Base-by-base conservation (phyloP, 2,329 filamentous ascomycete genomes). In the Sodiomyces alkalinus region DNA sequence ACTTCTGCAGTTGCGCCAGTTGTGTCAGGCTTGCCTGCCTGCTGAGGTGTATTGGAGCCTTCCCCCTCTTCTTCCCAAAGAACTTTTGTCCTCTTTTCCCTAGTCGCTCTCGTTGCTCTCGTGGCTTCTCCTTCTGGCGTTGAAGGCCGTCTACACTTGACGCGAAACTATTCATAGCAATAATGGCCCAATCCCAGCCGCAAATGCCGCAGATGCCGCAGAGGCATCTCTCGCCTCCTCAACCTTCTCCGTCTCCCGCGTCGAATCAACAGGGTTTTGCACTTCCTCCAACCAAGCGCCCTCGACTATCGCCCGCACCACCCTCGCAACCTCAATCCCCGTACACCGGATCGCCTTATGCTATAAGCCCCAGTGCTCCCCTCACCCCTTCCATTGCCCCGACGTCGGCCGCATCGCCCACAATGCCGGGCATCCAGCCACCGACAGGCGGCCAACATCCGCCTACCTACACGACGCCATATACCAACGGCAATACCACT, bases 281-380 rank as follows among this genome's bases (percentile, higher is more conserved):
- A 34, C 68, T 76, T 27, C 79, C 79, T 27, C 74, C 80, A 11
- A 70, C 68, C 33, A 87, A 90, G 57, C 69, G 80, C 48, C 75
- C 68, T 48, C 76, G 72, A 32, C 56, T 80, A 26, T 81, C 77
- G 16, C 74, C 77, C 28, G 74, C 74, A 32, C 68, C 74, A 19
- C 55, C 63, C n/a, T 74, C 78, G 17, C 74, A 76, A 39, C 74
- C 76, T 33, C 62, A 58, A 28, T 79, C 73, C 19, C 70, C 72
- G 1, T 74, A 73, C 44, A 58, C 61, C 38, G 50, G 56, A 40
- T 61, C 68, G 36, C 53, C 63, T 40, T 68, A 61, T 39, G 51
- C 52, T 6, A 52, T 58, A 38, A 64, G 60, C 31, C 64, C 65
- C 13, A 49, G 48, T 21, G 43, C 55, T 15, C 45, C 51, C 5